phyloP scores from a whole-genome alignment of 2,329 filamentous ascomycete species.

The Cladosporium sp. region DNA sequence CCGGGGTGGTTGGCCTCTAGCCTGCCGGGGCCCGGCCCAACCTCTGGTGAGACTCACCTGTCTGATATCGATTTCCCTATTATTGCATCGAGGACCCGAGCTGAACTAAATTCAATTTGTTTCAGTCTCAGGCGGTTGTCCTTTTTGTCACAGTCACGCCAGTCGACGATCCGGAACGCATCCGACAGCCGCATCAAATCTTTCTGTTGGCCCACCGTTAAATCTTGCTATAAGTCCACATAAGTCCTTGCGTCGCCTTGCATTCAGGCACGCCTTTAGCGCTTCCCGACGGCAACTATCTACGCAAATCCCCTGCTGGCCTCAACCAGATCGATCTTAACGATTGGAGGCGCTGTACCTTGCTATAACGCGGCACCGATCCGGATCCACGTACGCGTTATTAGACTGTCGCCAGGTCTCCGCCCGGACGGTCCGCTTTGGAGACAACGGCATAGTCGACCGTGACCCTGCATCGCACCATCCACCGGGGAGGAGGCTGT shows the following conservation, averaged over 20 bases:
- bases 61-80: slow-evolving; percentile 11
- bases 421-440: slow-evolving; percentile 11
- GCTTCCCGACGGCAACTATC: slow-evolving; percentile 4
- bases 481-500: slow-evolving; percentile 9
- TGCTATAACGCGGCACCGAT: slow-evolving; percentile 9
- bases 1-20: slow-evolving; percentile 4
- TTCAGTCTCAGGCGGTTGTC: slow-evolving; percentile 7
- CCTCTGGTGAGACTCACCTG: slow-evolving; percentile 12
- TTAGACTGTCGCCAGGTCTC: slow-evolving; percentile 1
- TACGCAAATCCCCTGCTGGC: slow-evolving; percentile 11
- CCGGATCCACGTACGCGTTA: slow-evolving; percentile 6
- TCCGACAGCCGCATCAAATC: slow-evolving; percentile 7
- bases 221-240: slow-evolving; percentile 3
- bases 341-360: background rate
- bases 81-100: slow-evolving; percentile 10
- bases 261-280: slow-evolving; percentile 11
- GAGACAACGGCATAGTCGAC: slow-evolving; percentile 4
- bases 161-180: slow-evolving; percentile 8
- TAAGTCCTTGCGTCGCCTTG: slow-evolving; percentile 9
- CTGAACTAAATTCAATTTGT: slow-evolving; percentile 9
- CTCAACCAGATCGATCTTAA: slow-evolving; percentile 12
- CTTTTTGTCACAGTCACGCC: slow-evolving; percentile 7
- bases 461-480: slow-evolving; percentile 12
- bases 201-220: background rate
- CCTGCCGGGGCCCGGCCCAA: slow-evolving; percentile 2